Evolutionary conservation across 768 basidiomycete genomes (phyloP).

Genomic region (Boletus vinaceobasis): DNA sequence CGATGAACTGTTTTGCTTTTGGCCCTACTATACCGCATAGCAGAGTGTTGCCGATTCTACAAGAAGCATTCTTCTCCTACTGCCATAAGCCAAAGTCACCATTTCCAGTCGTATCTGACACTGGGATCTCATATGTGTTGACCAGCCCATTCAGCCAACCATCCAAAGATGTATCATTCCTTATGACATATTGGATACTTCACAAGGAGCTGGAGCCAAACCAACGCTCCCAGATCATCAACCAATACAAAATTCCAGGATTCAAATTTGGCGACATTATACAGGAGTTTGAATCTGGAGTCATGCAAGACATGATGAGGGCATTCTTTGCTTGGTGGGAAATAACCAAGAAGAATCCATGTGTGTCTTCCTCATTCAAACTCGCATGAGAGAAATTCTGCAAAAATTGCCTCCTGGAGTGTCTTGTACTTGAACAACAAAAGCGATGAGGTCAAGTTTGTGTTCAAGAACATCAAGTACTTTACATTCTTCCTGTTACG

Average conservation of each 20-base stretch:
- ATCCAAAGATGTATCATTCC: conserved; percentile 1
- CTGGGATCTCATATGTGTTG: conserved; percentile 1
- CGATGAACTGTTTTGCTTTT: conserved; percentile 82
- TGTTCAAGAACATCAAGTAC: conserved; percentile 58
- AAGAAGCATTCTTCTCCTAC: conserved; percentile 15
- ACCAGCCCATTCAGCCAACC: conserved; percentile 2
- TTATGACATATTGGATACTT: conserved; percentile 4
- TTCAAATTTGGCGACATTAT: conserved; percentile 8
- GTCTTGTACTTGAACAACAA: neutral
- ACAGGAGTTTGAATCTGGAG: conserved; percentile 10
- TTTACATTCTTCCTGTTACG: conserved; percentile 54
- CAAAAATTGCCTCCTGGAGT: conserved; percentile 46
- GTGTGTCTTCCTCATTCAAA: neutral
- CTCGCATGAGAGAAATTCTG: conserved; percentile 4
- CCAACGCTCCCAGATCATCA: conserved; percentile 5
- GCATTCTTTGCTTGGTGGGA: conserved; percentile 14
- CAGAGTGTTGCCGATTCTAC: conserved; percentile 10
- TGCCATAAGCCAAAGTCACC: neutral
- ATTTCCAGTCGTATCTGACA: conserved; percentile 14
- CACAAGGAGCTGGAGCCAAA: neutral
- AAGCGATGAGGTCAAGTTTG: conserved; percentile 3
- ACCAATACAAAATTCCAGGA: conserved; percentile 2
- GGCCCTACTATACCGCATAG: conserved; percentile 27
- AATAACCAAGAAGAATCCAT: neutral
- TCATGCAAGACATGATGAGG: conserved; percentile 3